Percentiles rank a stretch among this genome's conserved stretches.
Conservation (phyloP, 768 basidiomycete genomes). For the Ramaria sp. region DNA sequence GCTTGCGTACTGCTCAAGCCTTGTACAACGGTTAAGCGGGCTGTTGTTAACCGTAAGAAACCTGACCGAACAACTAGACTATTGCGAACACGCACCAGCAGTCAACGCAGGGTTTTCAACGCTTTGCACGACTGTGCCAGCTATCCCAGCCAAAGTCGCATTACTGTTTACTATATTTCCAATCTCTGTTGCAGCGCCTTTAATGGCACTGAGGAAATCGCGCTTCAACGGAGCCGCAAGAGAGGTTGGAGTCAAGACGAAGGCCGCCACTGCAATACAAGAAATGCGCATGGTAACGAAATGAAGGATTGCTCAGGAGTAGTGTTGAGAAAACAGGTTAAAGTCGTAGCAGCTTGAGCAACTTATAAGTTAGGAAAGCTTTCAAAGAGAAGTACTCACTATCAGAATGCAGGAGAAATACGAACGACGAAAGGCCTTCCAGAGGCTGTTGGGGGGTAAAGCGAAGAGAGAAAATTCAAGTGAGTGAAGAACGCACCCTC, state of each 20-base stretch:
- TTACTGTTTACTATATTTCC: background rate
- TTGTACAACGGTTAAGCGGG: background rate
- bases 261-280: background rate
- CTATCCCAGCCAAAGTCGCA: background rate
- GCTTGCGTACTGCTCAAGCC: background rate
- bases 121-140: background rate
- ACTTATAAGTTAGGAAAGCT: too few relatives aligned
- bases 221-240: background rate
- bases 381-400: too few relatives aligned
- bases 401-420: background rate
- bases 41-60: background rate
- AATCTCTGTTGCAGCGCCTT: background rate
- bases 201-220: background rate
- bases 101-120: constrained; percentile 1
- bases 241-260: background rate
- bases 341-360: too few relatives aligned
- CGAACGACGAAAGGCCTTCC: background rate
- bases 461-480: background rate
- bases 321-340: too few relatives aligned
- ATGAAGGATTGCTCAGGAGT: too few relatives aligned
- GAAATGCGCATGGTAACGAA: background rate
- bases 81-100: background rate
- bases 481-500: background rate
- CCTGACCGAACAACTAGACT: background rate
- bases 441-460: background rate